Base-by-base conservation (phyloP, 2,329 filamentous ascomycete genomes). In the Diaporthe destruens region DNA sequence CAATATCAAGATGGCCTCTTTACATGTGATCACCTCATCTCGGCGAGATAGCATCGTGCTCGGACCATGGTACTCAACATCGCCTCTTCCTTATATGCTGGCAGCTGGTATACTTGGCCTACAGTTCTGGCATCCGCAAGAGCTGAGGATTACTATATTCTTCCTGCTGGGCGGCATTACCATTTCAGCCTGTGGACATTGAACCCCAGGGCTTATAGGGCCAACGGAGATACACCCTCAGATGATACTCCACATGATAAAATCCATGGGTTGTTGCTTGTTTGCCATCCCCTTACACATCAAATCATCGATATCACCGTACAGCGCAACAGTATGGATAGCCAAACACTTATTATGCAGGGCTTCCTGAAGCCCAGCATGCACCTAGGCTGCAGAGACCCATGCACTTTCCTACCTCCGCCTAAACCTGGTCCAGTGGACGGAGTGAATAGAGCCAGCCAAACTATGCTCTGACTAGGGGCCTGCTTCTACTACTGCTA, bases 351-450 rank as follows among this genome's bases (percentile, higher is more conserved):
- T 39, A 53, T 39, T 39, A 53, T 66, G 47, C 47, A 53, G 25
- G 61, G 32, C 32, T 6, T 39, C 8, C 61, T 16, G 61, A 53
- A 36, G 59, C 18, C 44, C 61, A 65, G 12, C 61, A 49, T 66
- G 61, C 61, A 66, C 39, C 36, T 25, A 32, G 23, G 47, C 61
- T 39, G 61, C 47, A 51, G 61, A 51, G 61, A 66, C 47, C 29
- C 47, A 53, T 53, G 61, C 61, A 66, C 11, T 25, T 29, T 39
- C 18, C 29, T 65, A 20, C 61, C 39, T 66, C 47, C 61, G 61
- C 61, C 61, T 66, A 66, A 66, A 66, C 44, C 61, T 49, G 61
- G 61, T 66, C 44, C 32, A 51, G 61, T 66, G 61, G 47, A 51
- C 61, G 61, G 61, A 23, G n/a, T 51, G 61, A 53, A 25, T 47